Conservation (phyloP, 1,284 basidiomycete genomes). For the Mycocalia duriaeana region DNA sequence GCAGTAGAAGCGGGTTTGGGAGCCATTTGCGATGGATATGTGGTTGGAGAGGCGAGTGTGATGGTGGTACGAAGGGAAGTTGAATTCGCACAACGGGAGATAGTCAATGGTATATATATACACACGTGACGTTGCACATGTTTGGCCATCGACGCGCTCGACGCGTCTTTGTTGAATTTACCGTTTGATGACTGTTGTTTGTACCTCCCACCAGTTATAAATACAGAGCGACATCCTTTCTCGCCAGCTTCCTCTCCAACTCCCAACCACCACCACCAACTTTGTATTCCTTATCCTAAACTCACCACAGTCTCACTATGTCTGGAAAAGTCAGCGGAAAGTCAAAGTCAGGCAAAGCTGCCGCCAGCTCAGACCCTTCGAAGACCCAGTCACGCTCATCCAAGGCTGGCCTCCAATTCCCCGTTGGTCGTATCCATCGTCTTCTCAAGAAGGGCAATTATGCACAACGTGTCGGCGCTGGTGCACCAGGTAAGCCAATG, state of each 20-base stretch:
- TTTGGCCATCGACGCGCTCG: conserved; percentile 21
- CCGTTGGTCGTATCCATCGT: conserved; percentile 91
- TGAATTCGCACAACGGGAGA: too few species aligned
- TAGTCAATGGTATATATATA: conserved; percentile 14
- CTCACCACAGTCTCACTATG: conserved; percentile 29
- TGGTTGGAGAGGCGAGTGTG: conserved; percentile 2
- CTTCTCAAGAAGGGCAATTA: conserved; percentile 87
- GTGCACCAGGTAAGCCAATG: conserved; percentile 62
- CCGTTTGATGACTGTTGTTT: neutral
- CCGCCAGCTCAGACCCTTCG: conserved; percentile 40
- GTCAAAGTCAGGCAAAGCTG: conserved; percentile 56
- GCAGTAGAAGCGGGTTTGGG: conserved; percentile 71
- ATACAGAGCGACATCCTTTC: conserved; percentile 9
- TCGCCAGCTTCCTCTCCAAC: neutral
- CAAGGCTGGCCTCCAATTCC: conserved; percentile 82
- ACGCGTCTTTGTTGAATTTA: conserved; percentile 30
- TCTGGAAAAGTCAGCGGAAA: conserved; percentile 58
- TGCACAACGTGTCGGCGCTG: conserved; percentile 75
- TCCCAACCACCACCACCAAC: conserved; percentile 11
- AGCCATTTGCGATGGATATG: conserved; percentile 28
- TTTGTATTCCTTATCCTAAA: conserved; percentile 8
- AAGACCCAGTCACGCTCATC: conserved; percentile 74
- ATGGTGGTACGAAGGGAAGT: conserved; percentile 11
- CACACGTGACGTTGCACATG: conserved; percentile 28
- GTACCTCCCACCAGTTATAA: conserved; percentile 10